Evolutionary conservation across 2,329 filamentous ascomycete genomes (phyloP).

Genomic region (Xylariaceae sp.): DNA sequence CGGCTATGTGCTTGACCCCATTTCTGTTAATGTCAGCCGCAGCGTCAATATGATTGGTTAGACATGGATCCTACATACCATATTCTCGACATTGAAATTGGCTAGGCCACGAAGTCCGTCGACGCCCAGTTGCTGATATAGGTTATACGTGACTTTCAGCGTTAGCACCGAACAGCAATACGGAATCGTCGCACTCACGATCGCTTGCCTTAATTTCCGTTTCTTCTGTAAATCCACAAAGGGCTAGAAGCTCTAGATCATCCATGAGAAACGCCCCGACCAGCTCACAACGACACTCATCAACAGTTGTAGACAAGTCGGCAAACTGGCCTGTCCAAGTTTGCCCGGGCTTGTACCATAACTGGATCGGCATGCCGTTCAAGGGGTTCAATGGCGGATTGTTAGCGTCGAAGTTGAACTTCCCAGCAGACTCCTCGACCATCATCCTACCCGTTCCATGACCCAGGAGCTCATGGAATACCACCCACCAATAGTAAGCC

Average conservation of each 20-base stretch:
- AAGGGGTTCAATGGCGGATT: slow-evolving; percentile 57
- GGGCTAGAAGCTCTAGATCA: slow-evolving; percentile 39
- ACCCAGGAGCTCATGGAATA: slow-evolving; percentile 65
- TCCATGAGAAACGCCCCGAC: slow-evolving; percentile 44
- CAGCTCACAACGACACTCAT: slow-evolving; percentile 50
- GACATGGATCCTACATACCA: slow-evolving; percentile 22
- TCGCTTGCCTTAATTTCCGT: slow-evolving; percentile 38
- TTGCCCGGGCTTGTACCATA: slow-evolving; percentile 61
- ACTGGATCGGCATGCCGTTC: slow-evolving; percentile 49
- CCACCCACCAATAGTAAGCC: slow-evolving; percentile 70
- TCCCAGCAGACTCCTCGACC: slow-evolving; percentile 48
- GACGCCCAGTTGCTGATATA: slow-evolving; percentile 41
- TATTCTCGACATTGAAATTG: slow-evolving; percentile 36
- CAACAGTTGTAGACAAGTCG: slow-evolving; percentile 56
- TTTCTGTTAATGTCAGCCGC: slow-evolving; percentile 28
- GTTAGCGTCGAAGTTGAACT: slow-evolving; percentile 60
- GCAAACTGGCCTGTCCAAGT: slow-evolving; percentile 63
- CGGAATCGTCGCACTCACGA: slow-evolving; percentile 25
- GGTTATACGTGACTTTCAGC: slow-evolving; percentile 36
- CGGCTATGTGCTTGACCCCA: slow-evolving; percentile 44
- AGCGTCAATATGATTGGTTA: not conserved
- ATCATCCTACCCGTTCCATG: slow-evolving; percentile 64
- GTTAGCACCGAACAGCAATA: slow-evolving; percentile 10
- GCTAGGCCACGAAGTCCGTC: slow-evolving; percentile 39
- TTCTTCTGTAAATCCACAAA: slow-evolving; percentile 40